These are phyloP conservation scores for Termitomyces sp. DNA, from an alignment of 1,284 basidiomycete genomes.

Conservation along the genomic window DNA sequence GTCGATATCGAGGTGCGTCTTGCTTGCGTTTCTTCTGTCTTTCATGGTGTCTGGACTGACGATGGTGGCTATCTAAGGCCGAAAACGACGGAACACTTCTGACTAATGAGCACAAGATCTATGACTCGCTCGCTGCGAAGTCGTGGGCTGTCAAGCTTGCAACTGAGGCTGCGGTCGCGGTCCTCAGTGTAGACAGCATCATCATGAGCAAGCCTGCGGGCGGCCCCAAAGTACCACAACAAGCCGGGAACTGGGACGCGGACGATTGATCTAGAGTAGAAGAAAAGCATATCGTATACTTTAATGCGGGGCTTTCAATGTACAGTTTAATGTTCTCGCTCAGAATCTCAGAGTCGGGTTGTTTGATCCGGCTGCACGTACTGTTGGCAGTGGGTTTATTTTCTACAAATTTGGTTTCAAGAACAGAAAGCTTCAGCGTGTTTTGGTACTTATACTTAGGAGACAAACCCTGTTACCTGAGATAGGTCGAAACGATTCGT, in stretches of 20 bases:
- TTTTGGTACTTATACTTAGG: no score
- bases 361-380: no score
- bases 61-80: slow-evolving; percentile 37
- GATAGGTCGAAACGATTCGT: no score
- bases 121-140: slow-evolving; percentile 85
- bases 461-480: no score
- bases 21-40: slow-evolving; percentile 10
- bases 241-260: slow-evolving; percentile 79
- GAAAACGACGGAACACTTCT: slow-evolving; percentile 74
- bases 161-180: slow-evolving; percentile 91
- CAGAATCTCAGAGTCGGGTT: no score
- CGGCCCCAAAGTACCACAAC: slow-evolving; percentile 79
- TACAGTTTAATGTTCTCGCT: no score
- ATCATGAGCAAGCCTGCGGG: slow-evolving; percentile 96
- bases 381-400: no score
- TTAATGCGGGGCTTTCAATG: background rate
- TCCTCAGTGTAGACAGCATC: slow-evolving; percentile 95
- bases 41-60: background rate
- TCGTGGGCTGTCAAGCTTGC: slow-evolving; percentile 86
- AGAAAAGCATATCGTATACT: slow-evolving; percentile 7
- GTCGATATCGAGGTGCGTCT: slow-evolving; percentile 84
- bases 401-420: no score
- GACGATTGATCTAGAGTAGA: slow-evolving; percentile 44
- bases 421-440: no score
- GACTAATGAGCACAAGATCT: slow-evolving; percentile 61